Percentiles rank a stretch among this genome's conserved stretches.
These are phyloP conservation scores for Lachnellula cervina DNA, from an alignment of 2,329 filamentous ascomycete genomes.

Conservation along the genomic window DNA sequence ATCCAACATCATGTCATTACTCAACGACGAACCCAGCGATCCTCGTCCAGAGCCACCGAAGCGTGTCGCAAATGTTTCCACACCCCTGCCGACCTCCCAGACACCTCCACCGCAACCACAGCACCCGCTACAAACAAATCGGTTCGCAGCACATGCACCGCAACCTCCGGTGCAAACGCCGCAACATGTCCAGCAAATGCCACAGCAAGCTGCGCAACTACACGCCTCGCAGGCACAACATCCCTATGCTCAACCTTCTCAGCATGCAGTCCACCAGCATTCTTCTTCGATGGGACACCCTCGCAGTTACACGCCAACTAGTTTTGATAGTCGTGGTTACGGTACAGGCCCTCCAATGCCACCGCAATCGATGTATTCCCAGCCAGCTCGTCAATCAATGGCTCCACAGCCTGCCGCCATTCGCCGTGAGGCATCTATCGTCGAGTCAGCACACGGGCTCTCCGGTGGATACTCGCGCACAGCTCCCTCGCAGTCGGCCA, in stretches of 20 bases:
- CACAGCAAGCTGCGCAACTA: conserved; percentile 42
- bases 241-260: conserved; percentile 45
- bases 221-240: conserved; percentile 38
- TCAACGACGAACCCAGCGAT: conserved; percentile 50
- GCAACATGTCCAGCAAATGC: conserved; percentile 27
- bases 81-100: conserved; percentile 19
- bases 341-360: conserved; percentile 31
- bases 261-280: conserved; percentile 44
- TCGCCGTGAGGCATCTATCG: conserved; percentile 27
- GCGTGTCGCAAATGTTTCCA: conserved; percentile 23
- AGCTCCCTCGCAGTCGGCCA: conserved; percentile 21
- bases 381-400: conserved; percentile 25
- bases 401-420: conserved; percentile 22
- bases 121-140: conserved; percentile 22
- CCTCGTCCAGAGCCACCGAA: conserved; percentile 33
- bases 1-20: conserved; percentile 57
- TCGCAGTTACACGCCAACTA: conserved; percentile 28
- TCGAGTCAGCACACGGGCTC: conserved; percentile 24
- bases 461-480: conserved; percentile 25
- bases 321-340: conserved; percentile 36
- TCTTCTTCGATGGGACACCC: conserved; percentile 29
- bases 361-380: conserved; percentile 24
- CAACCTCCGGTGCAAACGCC: conserved; percentile 27
- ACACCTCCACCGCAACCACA: conserved; percentile 29
- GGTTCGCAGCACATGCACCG: conserved; percentile 36